Percentiles rank a stretch among this genome's conserved stretches.
Evolutionary conservation across 202 grass and related monocot genomes (phyloP).

Genomic region (Setaria italica): DNA sequence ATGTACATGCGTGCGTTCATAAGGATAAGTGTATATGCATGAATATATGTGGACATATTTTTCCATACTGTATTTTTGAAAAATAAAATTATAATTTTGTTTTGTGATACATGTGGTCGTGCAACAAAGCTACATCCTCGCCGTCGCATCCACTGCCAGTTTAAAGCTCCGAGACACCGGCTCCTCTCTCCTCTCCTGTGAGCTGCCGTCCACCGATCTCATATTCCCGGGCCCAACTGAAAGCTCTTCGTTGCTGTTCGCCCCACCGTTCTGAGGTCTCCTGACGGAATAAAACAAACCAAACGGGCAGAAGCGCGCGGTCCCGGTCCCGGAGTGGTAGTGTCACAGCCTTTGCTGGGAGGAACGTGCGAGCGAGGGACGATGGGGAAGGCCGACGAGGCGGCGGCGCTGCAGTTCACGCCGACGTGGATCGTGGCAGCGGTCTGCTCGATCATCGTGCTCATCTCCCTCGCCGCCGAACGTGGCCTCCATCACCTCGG

Average conservation of each 20-base stretch:
- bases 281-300: neutral
- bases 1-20: no score
- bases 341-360: neutral
- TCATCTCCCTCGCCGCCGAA: slow-evolving; percentile 78
- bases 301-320: neutral
- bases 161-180: neutral
- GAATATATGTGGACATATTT: no score
- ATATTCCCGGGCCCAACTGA: neutral
- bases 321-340: no score
- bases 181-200: neutral
- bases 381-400: slow-evolving; percentile 30
- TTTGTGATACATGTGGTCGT: neutral
- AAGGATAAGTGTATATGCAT: no score
- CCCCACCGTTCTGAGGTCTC: slow-evolving; percentile 28
- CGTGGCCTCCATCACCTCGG: slow-evolving; percentile 78
- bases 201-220: neutral
- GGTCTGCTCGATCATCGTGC: slow-evolving; percentile 76
- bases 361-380: neutral
- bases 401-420: slow-evolving; percentile 69
- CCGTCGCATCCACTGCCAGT: neutral
- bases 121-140: neutral
- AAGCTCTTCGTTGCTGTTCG: neutral
- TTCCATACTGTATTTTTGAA: no score
- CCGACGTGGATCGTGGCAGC: slow-evolving; percentile 94
- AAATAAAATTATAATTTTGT: neutral